Evolutionary conservation across 345 rosid species (phyloP), one percentile per base, ranked within the genome.

Genomic region (Lagerstroemia speciosa): DNA sequence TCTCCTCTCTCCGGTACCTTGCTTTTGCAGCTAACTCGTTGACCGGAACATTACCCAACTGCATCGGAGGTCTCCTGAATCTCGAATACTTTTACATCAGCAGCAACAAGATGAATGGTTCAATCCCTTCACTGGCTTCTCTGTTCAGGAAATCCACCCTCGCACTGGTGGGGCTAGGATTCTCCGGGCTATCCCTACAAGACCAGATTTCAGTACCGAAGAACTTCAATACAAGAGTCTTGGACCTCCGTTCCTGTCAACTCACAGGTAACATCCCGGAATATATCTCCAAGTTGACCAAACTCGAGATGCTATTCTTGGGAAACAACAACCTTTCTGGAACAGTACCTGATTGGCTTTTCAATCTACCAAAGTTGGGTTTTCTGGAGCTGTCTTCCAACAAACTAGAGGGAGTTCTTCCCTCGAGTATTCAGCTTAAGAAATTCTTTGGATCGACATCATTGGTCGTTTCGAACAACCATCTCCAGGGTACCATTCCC

Each of bases 341-440:
- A 24, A 41, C 32, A 19, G 36, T 64, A 9, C 67, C 67, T 34
- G n/a, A 20, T n/a, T 64, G 67, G 67, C 67, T 64, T 37, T 64
- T 64, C 67, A 64, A 19, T 41, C 5, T 64, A 26, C 67, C 67
- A 19, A 64, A 41, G 26, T 26, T 64, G 20, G 67, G 67, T 34
- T 20, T 34, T 36, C 41, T 64, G 43, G 67, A 64, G 14, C 45
- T 64, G n/a, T 64, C 67, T 0, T 64, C 17, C 67, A 64, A 64
- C 67, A 33, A 5, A 14, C 27, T 64, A 33, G 14, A 48, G 53
- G 53, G 53, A 48, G 53, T 48, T 17, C 53, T 48, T 7, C 53
- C 53, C 6, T 4, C n/a, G 24, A 48, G n/a, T 20, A 48, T 48
- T 20, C n/a, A 48, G 53, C 24, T 48, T 48, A 48, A 48, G 53